phyloP scores from a whole-genome alignment of 768 basidiomycete genomes.

The Udeniomyces megalosporus region DNA sequence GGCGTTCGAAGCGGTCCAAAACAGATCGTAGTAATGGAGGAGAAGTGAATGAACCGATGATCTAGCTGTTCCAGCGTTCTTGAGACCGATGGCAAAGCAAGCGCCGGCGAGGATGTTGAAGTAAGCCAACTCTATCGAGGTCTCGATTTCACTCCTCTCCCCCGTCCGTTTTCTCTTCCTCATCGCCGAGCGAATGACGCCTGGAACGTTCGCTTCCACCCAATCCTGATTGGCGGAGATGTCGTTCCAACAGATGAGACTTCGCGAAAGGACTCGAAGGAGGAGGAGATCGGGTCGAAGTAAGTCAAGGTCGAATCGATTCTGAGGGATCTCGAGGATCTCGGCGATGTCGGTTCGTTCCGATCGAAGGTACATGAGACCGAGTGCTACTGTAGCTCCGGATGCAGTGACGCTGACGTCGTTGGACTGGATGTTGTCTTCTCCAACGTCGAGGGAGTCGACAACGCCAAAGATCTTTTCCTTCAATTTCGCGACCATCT shows the following conservation, averaged over 20 bases:
- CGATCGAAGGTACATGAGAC: constrained; percentile 81
- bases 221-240: constrained; percentile 59
- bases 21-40: constrained; percentile 62
- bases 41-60: constrained; percentile 75
- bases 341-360: constrained; percentile 72
- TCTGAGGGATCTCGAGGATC: constrained; percentile 65
- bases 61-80: constrained; percentile 83
- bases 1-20: constrained; percentile 52
- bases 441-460: background rate
- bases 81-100: constrained; percentile 80
- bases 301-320: constrained; percentile 58
- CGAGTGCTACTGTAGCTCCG: constrained; percentile 75
- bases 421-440: constrained; percentile 32
- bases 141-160: constrained; percentile 34
- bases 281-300: constrained; percentile 79
- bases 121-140: constrained; percentile 71
- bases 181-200: constrained; percentile 45
- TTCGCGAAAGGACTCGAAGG: constrained; percentile 56
- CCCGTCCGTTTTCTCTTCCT: constrained; percentile 31
- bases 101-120: constrained; percentile 80
- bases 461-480: background rate
- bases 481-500: constrained; percentile 1
- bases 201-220: constrained; percentile 50
- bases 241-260: constrained; percentile 71
- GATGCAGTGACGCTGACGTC: constrained; percentile 84